Evolutionary conservation across 2,329 filamentous ascomycete genomes (phyloP).

Genomic region (Botryotinia calthae): DNA sequence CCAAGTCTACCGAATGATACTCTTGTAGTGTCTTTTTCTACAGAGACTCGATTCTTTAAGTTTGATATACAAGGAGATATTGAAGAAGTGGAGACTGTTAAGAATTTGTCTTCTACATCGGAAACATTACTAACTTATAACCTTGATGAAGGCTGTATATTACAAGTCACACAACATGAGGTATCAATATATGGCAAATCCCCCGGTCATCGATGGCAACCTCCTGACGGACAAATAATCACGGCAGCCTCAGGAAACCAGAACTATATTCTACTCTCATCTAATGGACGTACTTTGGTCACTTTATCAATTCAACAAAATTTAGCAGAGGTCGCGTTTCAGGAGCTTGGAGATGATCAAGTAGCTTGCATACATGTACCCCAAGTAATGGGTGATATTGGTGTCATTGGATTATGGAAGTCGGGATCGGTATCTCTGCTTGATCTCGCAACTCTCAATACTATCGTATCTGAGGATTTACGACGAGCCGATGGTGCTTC

Average conservation of each 20-base stretch:
- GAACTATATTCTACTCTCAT: slow-evolving; percentile 67
- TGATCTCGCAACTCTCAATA: slow-evolving; percentile 62
- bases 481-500: slow-evolving; percentile 65
- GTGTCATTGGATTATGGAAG: slow-evolving; percentile 84
- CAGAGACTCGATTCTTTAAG: slow-evolving; percentile 77
- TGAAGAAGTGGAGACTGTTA: slow-evolving; percentile 78
- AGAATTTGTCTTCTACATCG: slow-evolving; percentile 65
- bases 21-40: slow-evolving; percentile 75
- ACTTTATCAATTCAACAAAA: slow-evolving; percentile 60
- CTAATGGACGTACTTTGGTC: slow-evolving; percentile 70
- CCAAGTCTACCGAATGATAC: slow-evolving; percentile 57
- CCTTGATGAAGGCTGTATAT: slow-evolving; percentile 58
- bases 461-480: slow-evolving; percentile 63
- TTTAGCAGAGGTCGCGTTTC: slow-evolving; percentile 56
- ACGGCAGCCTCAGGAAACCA: slow-evolving; percentile 76
- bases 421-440: slow-evolving; percentile 77
- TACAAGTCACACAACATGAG: slow-evolving; percentile 71
- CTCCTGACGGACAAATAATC: slow-evolving; percentile 55
- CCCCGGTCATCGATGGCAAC: slow-evolving; percentile 57
- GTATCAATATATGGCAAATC: slow-evolving; percentile 64
- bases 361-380: slow-evolving; percentile 82
- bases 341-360: slow-evolving; percentile 67
- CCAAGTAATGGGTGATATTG: slow-evolving; percentile 59
- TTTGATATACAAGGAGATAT: slow-evolving; percentile 75
- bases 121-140: slow-evolving; percentile 71